Base-by-base conservation (phyloP, 2,329 filamentous ascomycete genomes). In the Calonectria pauciramosa region DNA sequence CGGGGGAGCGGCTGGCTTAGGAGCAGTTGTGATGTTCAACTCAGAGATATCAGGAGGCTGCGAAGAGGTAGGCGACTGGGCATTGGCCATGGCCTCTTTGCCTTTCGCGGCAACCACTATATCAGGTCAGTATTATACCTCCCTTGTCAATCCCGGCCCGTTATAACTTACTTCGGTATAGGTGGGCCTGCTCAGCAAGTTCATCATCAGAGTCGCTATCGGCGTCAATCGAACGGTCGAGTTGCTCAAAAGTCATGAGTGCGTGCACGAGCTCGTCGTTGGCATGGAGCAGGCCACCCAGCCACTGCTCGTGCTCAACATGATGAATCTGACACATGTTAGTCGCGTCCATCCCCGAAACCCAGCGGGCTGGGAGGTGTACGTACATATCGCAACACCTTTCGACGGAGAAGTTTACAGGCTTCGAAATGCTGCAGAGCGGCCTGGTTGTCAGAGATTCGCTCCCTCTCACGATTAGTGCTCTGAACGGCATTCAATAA, bases 191-290 rank as follows among this genome's bases (percentile, higher is more conserved):
- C 81, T 94, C 91, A 56, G 93, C 91, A 51, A 91, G 83, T 79
- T 91, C 94, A 75, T 93, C 92, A 72, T 94, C 92, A 1, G 92
- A 93, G 83, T 94, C 92, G 78, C 92, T 93, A 82, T 94, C 93
- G 8, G 92, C 92, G 77, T 95, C 94, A 76, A 96, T 94, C 63
- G 94, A 96, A 75, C 93, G 93, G 83, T 99, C 96, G 76, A 99
- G 91, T 80, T 98, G 95, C 85, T 99, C 96, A 82, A 96, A 99
- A 0, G 96, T 94, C 91, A 98, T 98, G 72, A 99, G 89, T 1
- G 96, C 95, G 75, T 94, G 94, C 51, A 99, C 95, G n/a, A 99
- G 93, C 85, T 98, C 95, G 81, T 99, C 97, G 81, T 99, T 99
- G 77, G 96, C 96, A 81, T 97, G 95, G 23, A 99, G 92, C 6